Percentiles rank a stretch among this genome's conserved stretches.
These are phyloP conservation scores for Gossypium aridum DNA, from an alignment of 441 rosid species.

Conservation along the genomic window DNA sequence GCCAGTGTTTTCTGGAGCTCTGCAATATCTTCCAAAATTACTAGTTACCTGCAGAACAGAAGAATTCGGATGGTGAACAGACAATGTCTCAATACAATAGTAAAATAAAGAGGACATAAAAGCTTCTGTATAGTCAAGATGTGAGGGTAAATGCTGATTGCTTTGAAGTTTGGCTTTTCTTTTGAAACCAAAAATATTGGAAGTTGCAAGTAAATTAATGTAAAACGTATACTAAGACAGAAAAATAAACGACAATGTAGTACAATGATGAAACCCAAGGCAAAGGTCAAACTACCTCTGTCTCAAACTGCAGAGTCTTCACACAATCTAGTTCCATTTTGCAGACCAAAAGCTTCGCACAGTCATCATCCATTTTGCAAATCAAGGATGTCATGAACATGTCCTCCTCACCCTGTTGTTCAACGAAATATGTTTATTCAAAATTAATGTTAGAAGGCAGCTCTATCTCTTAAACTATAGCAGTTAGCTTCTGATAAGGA, in stretches of 20 bases:
- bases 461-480: background rate
- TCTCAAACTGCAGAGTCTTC: constrained; percentile 80
- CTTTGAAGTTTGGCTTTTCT: background rate
- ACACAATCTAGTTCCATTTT: constrained; percentile 84
- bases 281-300: constrained; percentile 52
- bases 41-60: constrained; percentile 42
- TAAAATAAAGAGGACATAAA: background rate
- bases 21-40: constrained; percentile 30
- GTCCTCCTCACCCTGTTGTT: constrained; percentile 65
- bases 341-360: constrained; percentile 84
- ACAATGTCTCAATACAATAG: background rate
- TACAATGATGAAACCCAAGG: constrained; percentile 5
- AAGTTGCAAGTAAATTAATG: background rate
- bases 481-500: constrained; percentile 2
- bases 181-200: background rate
- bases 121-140: background rate
- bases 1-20: constrained; percentile 29
- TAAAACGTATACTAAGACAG: background rate
- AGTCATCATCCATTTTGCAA: constrained; percentile 73
- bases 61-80: constrained; percentile 6
- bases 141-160: constrained; percentile 1
- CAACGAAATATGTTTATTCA: constrained; percentile 5
- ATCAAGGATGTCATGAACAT: constrained; percentile 86
- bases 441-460: background rate
- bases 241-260: background rate